phyloP scores from a whole-genome alignment of 1,284 basidiomycete species.

The Heterobasidion parviporum region DNA sequence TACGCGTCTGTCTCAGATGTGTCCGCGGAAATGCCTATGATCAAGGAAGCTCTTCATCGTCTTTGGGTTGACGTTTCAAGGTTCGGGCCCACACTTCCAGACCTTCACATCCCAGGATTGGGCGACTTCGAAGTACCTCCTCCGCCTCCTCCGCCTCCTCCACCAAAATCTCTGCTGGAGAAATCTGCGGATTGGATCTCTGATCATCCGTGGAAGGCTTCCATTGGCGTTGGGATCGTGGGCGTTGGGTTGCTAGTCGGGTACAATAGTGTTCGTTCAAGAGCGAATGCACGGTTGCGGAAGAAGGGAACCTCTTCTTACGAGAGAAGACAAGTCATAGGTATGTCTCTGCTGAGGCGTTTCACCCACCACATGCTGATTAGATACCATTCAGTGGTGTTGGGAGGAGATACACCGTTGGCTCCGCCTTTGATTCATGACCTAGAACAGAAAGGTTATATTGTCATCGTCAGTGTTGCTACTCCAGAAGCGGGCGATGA shows the following conservation, averaged over 20 bases:
- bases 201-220: conserved; percentile 51
- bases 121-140: conserved; percentile 68
- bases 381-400: conserved; percentile 44
- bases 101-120: conserved; percentile 54
- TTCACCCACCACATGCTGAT: background rate
- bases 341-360: conserved; percentile 31
- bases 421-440: conserved; percentile 63
- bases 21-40: conserved; percentile 49
- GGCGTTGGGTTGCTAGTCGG: conserved; percentile 54
- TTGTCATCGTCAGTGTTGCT: conserved; percentile 71
- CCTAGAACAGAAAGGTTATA: conserved; percentile 69
- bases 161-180: conserved; percentile 35
- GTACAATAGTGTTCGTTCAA: conserved; percentile 28
- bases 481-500: conserved; percentile 51
- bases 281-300: conserved; percentile 13
- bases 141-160: conserved; percentile 50
- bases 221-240: conserved; percentile 45
- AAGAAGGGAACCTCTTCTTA: conserved; percentile 25
- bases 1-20: conserved; percentile 49
- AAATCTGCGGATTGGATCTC: conserved; percentile 42
- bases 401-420: conserved; percentile 69
- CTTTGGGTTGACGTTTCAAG: conserved; percentile 73
- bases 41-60: conserved; percentile 57
- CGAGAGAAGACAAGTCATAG: conserved; percentile 62
- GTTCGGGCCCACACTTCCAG: conserved; percentile 64